phyloP scores from a whole-genome alignment of 768 basidiomycete genomes.

The Brasilioporus rufonigricans region DNA sequence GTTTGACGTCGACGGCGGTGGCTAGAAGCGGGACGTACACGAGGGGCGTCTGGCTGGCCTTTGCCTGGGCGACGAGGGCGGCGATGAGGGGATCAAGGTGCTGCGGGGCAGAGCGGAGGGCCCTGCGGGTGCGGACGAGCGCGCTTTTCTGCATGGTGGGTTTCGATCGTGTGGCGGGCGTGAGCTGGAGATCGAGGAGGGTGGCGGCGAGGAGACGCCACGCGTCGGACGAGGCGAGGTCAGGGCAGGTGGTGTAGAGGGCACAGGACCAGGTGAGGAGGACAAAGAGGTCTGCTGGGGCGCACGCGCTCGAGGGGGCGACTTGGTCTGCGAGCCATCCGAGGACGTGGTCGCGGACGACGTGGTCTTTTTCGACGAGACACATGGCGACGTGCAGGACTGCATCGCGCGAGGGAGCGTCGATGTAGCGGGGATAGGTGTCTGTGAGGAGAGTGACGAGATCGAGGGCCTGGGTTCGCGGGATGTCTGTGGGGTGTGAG shows the following conservation, averaged over 20 bases:
- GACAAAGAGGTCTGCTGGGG: slow-evolving; percentile 61
- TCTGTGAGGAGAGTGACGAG: slow-evolving; percentile 69
- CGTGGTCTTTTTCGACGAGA: slow-evolving; percentile 64
- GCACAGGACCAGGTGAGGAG: slow-evolving; percentile 71
- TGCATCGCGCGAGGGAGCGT: slow-evolving; percentile 65
- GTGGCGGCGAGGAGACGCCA: slow-evolving; percentile 57
- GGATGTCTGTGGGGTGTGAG: slow-evolving; percentile 46
- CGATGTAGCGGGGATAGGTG: slow-evolving; percentile 79
- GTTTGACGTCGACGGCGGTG: slow-evolving; percentile 66
- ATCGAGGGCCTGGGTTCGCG: slow-evolving; percentile 59
- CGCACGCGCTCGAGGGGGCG: slow-evolving; percentile 45
- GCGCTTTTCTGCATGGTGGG: slow-evolving; percentile 58
- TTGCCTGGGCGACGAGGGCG: slow-evolving; percentile 50
- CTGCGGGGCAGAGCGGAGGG: slow-evolving; percentile 60
- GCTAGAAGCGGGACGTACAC: slow-evolving; percentile 56
- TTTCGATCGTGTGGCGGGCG: slow-evolving; percentile 52
- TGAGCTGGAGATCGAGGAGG: slow-evolving; percentile 58
- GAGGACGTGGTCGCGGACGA: slow-evolving; percentile 67
- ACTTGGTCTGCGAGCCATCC: slow-evolving; percentile 77
- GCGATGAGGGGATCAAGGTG: slow-evolving; percentile 50
- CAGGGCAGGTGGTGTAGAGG: slow-evolving; percentile 52
- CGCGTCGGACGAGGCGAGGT: slow-evolving; percentile 44
- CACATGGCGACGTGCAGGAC: slow-evolving; percentile 66
- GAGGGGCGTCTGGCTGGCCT: slow-evolving; percentile 44
- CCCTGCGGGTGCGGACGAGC: slow-evolving; percentile 59